These are phyloP conservation scores for Geotrichum phurueaensis DNA, from an alignment of 1,139 yeast species.

Conservation along the genomic window DNA sequence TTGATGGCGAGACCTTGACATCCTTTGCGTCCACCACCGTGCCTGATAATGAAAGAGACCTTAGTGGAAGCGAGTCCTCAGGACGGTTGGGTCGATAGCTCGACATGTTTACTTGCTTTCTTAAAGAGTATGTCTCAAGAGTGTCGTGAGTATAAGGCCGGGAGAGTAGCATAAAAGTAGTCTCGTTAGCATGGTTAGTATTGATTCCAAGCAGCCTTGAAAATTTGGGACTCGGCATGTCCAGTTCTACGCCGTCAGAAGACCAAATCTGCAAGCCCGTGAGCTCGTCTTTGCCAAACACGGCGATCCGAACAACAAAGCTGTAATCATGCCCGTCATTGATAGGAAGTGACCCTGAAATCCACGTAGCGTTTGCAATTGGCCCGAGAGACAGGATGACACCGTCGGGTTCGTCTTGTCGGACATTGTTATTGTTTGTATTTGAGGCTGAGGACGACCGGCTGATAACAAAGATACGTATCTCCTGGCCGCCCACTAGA, in stretches of 20 bases:
- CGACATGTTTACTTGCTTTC: neutral
- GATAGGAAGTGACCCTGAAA: constrained; percentile 5
- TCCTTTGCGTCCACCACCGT: constrained; percentile 23
- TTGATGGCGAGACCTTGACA: constrained; percentile 25
- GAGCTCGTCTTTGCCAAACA: constrained; percentile 8
- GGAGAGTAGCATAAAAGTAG: neutral
- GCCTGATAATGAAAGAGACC: constrained; percentile 17
- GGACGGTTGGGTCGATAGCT: neutral
- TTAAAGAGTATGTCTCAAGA: constrained; percentile 2
- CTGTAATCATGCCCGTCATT: neutral
- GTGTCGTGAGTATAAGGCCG: constrained; percentile 7
- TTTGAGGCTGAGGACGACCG: neutral
- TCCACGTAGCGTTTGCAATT: constrained; percentile 13
- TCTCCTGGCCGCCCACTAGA: constrained; percentile 5
- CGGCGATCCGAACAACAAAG: constrained; percentile 9
- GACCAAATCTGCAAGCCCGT: constrained; percentile 12
- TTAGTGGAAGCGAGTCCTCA: neutral
- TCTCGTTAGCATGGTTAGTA: neutral
- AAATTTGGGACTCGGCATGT: constrained; percentile 4
- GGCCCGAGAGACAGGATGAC: constrained; percentile 3
- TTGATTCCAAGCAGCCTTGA: neutral
- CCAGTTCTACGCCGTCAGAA: constrained; percentile 9
- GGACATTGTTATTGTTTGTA: neutral
- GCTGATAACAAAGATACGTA: constrained; percentile 1
- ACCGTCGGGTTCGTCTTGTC: constrained; percentile 4